These are phyloP conservation scores for Raphanus raphanistrum DNA, from an alignment of 345 rosid genomes.

Conservation along the genomic window DNA sequence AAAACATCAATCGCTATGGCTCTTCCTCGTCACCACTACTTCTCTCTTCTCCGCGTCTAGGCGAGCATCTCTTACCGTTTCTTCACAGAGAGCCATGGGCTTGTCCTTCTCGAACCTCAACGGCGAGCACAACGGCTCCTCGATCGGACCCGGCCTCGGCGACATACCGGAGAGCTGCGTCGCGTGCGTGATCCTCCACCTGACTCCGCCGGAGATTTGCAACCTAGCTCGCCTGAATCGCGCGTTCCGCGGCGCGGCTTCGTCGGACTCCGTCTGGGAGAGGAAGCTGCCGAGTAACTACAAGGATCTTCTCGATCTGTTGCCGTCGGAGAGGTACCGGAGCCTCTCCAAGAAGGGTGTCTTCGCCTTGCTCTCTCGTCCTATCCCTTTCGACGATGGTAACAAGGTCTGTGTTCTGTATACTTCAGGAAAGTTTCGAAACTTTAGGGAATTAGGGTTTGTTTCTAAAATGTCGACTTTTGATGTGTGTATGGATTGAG, in stretches of 20 bases:
- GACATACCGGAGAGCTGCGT: constrained; percentile 97
- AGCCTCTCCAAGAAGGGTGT: constrained; percentile 66
- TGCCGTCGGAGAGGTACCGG: constrained; percentile 60
- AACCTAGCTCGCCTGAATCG: constrained; percentile 78
- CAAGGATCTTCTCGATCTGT: constrained; percentile 61
- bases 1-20: not conserved
- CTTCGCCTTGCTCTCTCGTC: constrained; percentile 74
- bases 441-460: not conserved
- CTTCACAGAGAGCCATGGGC: constrained; percentile 49
- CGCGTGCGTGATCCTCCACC: constrained; percentile 74
- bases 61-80: not conserved
- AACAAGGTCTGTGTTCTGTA: constrained; percentile 50
- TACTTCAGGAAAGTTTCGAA: not conserved
- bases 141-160: constrained; percentile 64
- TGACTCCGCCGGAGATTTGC: constrained; percentile 93
- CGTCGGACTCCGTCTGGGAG: constrained; percentile 89
- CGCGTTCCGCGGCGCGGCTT: constrained; percentile 86
- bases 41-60: constrained; percentile 4
- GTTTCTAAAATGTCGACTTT: not conserved
- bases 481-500: too few species aligned
- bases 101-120: constrained; percentile 70
- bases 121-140: constrained; percentile 51
- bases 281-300: constrained; percentile 73
- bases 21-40: not conserved
- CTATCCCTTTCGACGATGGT: constrained; percentile 66